A percentile compares a stretch with the other conserved stretches of the same genome.
phyloP scores from a whole-genome alignment of 192 early-diverging fungal species.

The Kappamyces sp. region DNA sequence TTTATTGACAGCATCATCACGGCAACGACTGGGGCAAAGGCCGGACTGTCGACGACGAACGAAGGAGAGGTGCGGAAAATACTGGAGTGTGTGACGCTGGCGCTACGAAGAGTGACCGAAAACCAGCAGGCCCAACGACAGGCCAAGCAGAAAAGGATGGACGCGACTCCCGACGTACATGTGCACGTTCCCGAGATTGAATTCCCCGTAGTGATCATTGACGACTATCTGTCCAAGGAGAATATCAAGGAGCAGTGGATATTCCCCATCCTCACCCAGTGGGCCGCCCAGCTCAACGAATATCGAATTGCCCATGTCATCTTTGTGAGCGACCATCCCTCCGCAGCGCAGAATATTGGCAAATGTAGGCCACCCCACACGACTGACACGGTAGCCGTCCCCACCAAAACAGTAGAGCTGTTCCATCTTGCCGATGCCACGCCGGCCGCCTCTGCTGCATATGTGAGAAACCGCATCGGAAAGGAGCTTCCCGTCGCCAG shows the following conservation, averaged over 20 bases:
- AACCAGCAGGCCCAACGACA: slow-evolving; percentile 27
- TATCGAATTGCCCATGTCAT: slow-evolving; percentile 86
- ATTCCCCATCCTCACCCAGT: slow-evolving; percentile 68
- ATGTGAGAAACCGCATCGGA: slow-evolving; percentile 50
- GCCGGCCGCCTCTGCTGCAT: slow-evolving; percentile 52
- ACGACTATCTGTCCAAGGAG: slow-evolving; percentile 75
- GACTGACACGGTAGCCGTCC: slow-evolving; percentile 41
- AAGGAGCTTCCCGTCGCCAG: slow-evolving; percentile 10
- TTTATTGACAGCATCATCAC: slow-evolving; percentile 78
- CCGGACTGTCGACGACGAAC: slow-evolving; percentile 71
- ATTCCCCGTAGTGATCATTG: slow-evolving; percentile 87
- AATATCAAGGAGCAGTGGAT: slow-evolving; percentile 53
- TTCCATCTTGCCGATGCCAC: slow-evolving; percentile 68
- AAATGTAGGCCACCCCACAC: slow-evolving; percentile 45
- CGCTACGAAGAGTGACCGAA: slow-evolving; percentile 57
- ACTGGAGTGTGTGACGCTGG: slow-evolving; percentile 73
- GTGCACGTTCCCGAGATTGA: slow-evolving; percentile 19
- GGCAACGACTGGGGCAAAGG: slow-evolving; percentile 85
- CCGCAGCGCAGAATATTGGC: slow-evolving; percentile 56
- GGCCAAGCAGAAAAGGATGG: background rate
- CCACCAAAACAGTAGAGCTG: slow-evolving; percentile 62
- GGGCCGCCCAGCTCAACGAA: slow-evolving; percentile 74
- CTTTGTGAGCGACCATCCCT: slow-evolving; percentile 70
- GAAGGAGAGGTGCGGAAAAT: slow-evolving; percentile 79
- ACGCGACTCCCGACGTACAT: no score